Evolutionary conservation across 805 yeast species (phyloP).

Genomic region (Priceomyces haplophilus): DNA sequence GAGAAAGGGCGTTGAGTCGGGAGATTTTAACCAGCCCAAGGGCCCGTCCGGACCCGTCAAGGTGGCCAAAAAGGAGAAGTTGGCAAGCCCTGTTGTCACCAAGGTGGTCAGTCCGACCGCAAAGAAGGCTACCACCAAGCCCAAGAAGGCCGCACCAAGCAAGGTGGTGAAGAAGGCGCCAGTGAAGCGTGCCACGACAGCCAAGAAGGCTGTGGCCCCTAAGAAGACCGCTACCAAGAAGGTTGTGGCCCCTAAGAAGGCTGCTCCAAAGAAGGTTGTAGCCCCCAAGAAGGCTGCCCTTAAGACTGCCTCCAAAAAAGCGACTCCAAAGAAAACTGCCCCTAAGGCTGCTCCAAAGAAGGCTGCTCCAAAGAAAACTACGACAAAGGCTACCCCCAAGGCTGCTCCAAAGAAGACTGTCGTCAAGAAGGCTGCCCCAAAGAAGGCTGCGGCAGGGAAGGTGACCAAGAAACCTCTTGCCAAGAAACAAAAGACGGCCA

Average conservation of each 20-base stretch:
- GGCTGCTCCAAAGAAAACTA: constrained; percentile 27
- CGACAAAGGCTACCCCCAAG: constrained; percentile 15
- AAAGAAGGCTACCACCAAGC: constrained; percentile 16
- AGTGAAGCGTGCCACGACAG: constrained; percentile 17
- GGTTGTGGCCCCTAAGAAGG: constrained; percentile 21
- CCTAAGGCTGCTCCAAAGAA: constrained; percentile 17
- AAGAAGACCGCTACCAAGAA: constrained; percentile 16
- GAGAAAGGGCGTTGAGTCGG: constrained; percentile 76
- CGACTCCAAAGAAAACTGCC: constrained; percentile 13
- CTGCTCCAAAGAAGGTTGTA: constrained; percentile 17
- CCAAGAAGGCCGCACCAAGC: constrained; percentile 7
- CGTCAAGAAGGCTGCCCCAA: constrained; percentile 15
- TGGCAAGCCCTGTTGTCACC: constrained; percentile 24
- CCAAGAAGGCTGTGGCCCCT: constrained; percentile 11
- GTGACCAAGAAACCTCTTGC: constrained; percentile 5
- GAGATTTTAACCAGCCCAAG: constrained; percentile 78
- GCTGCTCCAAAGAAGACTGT: constrained; percentile 14
- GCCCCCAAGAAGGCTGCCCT: constrained; percentile 13
- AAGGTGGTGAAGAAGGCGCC: constrained; percentile 14
- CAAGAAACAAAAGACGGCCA: constrained; percentile 3
- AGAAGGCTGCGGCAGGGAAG: constrained; percentile 10
- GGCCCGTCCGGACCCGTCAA: constrained; percentile 88
- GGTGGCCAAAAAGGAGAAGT: constrained; percentile 45
- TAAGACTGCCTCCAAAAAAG: constrained; percentile 11
- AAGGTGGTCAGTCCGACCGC: constrained; percentile 24